Evolutionary conservation across 768 basidiomycete species (phyloP), one percentile per base, ranked within the genome.

Genomic region (Boletus rubroflammeus): DNA sequence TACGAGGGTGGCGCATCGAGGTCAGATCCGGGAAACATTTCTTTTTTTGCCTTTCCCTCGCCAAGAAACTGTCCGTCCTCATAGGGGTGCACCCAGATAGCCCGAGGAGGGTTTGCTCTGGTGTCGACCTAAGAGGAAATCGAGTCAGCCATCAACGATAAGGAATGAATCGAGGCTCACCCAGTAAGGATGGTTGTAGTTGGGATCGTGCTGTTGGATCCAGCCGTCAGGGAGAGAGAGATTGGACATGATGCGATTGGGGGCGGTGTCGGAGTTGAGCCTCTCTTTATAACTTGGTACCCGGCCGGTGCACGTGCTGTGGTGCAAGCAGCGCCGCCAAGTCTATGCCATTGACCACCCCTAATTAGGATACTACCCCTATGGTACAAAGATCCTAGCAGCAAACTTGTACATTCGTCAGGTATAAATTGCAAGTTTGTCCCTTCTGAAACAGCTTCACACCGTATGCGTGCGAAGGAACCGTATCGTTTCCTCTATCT

Each of bases 1-100:
- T 70, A 70, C n/a, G 69, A 53, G 25, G 69, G 69, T 4, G 69
- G 69, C 1, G 53, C 62, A n/a, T 51, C 58, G 34, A 50, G 21
- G 6, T 53, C 42, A 17, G 51, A 3, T 6, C 42, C 39, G 15
- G 26, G 2, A 1, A 52, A 39, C 14, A 57, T 58, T 17, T 60
- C 60, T 17, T 73, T 60, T 56, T 78, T 76, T 52, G 76, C 71
- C 50, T 65, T 67, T 8, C 72, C 57, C 43, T 80, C 77, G 5
- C 55, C 60, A n/a, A 86, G 73, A 67, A 78, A 88, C 48, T 81
- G 75, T 43, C 83, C 80, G 64, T 88, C 86, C 52, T 88, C 84
- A 54, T 81, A 81, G 1, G 88, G 87, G 62, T 90, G 86, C 1
- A 76, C 75, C 88, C 87, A 90, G 61, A 82, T 88, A 0, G 81